phyloP scores from a whole-genome alignment of 257 asterid species.

The Scutellaria minor region DNA sequence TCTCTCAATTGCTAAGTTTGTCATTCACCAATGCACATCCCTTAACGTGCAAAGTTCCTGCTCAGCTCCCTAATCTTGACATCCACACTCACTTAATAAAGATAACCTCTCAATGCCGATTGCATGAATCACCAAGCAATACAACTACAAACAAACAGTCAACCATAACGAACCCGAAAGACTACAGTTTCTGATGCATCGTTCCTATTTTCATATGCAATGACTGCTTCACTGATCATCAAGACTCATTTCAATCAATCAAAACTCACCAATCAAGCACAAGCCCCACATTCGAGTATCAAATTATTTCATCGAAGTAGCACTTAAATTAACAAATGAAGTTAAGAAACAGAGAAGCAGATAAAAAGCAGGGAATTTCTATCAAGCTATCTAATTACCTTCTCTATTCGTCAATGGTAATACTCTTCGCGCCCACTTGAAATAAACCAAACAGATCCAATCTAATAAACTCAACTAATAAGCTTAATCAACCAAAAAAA shows the following conservation, averaged over 20 bases:
- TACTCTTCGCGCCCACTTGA: slow-evolving; percentile 38
- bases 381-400: slow-evolving; percentile 39
- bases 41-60: not conserved
- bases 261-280: slow-evolving; percentile 23
- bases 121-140: slow-evolving; percentile 36
- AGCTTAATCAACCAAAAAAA: slow-evolving; percentile 36
- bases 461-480: slow-evolving; percentile 39
- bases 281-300: slow-evolving; percentile 12
- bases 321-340: slow-evolving; percentile 26
- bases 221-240: slow-evolving; percentile 36
- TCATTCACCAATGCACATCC: slow-evolving; percentile 26
- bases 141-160: slow-evolving; percentile 32
- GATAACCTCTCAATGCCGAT: slow-evolving; percentile 14
- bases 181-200: slow-evolving; percentile 39
- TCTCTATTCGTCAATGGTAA: slow-evolving; percentile 18
- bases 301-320: slow-evolving; percentile 20
- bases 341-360: slow-evolving; percentile 23
- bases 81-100: slow-evolving; percentile 27
- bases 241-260: slow-evolving; percentile 29
- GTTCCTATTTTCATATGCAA: slow-evolving; percentile 16
- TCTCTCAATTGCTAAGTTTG: slow-evolving; percentile 16
- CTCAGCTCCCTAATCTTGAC: slow-evolving; percentile 36
- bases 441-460: slow-evolving; percentile 53
- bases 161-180: slow-evolving; percentile 32
- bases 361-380: slow-evolving; percentile 15